Conservation (phyloP, 345 rosid species). For the Citrus sp. region DNA sequence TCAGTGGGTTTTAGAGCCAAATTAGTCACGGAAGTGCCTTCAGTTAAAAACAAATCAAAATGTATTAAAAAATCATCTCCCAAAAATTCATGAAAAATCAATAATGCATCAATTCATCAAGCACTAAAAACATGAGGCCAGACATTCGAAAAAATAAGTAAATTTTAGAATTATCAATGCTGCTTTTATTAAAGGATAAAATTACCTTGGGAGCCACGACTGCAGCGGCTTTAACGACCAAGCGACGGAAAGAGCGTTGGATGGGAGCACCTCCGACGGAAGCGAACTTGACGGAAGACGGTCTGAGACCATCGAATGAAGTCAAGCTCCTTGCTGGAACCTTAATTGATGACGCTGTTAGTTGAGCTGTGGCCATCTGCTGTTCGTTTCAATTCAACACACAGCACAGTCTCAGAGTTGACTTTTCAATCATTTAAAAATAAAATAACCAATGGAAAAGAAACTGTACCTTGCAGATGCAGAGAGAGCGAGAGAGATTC, state of each 20-base stretch:
- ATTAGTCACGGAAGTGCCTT: too few species aligned
- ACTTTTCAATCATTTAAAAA: not conserved
- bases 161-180: too few species aligned
- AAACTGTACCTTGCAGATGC: not conserved
- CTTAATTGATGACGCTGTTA: slow-evolving; percentile 54
- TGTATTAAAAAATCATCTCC: not conserved
- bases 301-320: slow-evolving; percentile 58
- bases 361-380: slow-evolving; percentile 65
- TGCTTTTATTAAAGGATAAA: too few species aligned
- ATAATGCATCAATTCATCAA: not conserved
- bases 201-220: slow-evolving; percentile 92
- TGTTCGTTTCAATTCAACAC: slow-evolving; percentile 2
- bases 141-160: not conserved
- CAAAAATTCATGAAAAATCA: not conserved
- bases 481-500: not conserved
- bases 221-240: slow-evolving; percentile 81
- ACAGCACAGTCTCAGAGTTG: not conserved
- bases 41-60: not conserved
- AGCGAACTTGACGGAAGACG: slow-evolving; percentile 53
- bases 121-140: not conserved
- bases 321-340: slow-evolving; percentile 50
- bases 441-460: not conserved
- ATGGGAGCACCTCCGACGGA: slow-evolving; percentile 34
- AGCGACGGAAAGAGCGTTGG: slow-evolving; percentile 38
- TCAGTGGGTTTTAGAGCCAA: not conserved